Base-by-base conservation (phyloP, 2,329 filamentous ascomycete genomes). In the Colletotrichum scovillei region DNA sequence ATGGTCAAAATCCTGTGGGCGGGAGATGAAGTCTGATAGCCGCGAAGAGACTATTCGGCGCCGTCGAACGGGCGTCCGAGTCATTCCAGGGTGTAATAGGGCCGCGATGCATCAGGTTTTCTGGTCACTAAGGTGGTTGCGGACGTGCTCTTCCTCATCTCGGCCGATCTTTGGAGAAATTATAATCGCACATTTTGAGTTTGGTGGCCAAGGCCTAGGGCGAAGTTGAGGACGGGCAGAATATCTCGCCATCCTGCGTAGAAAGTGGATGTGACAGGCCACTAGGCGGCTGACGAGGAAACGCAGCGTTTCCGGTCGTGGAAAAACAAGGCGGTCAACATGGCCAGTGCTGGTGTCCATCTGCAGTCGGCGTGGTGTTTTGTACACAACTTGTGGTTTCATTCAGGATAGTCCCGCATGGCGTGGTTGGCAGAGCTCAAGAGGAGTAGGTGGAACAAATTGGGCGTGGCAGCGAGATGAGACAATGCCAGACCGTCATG, bases 381-480 rank as follows among this genome's bases (percentile, higher is more conserved):
- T 42, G 38, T 42, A 42, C 38, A 19, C 38, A 42, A 35, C 32
- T 35, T 35, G 32, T 53, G 53, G 58, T 26, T 63, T 63, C n/a
- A 28, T 63, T 26, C 35, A 46, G n/a, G 19, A 60, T 46, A 26
- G 59, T 12, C 28, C 38, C 30, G 24, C 55, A 22, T 22, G 35
- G 60, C 53, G 64, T 22, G 58, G 60, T 24, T 22, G 58, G 60
- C 24, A 46, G 35, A 52, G 53, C 35, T 58, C 38, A 49, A 57
- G 59, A 46, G 8, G 16, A 55, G n/a, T 22, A 42, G 62, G n/a
- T 22, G 30, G 53, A 22, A 46, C 53, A 49, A 22, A 30, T 14
- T 67, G 42, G 42, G 68, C 42, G 58, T 68, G 64, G 57, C 69
- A 72, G 57, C 35, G 63, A 71, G 69, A 72, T 49, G 24, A 72